phyloP scores from a whole-genome alignment of 345 rosid species.

The Euphorbia tirucalli region DNA sequence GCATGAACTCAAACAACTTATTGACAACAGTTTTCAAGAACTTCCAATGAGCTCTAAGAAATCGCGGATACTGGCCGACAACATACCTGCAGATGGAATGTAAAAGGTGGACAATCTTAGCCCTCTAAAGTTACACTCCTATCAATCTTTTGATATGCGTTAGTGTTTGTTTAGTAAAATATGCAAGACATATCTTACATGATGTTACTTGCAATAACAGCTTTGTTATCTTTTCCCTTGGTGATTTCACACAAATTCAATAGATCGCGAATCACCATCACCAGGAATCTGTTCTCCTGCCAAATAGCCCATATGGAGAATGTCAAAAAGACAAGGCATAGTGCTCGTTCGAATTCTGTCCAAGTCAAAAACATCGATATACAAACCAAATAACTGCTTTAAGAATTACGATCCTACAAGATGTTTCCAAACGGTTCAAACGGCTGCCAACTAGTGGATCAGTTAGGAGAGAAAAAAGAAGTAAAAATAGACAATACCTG shows the following conservation, averaged over 20 bases:
- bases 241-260: constrained; percentile 96
- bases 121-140: background rate
- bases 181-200: constrained; percentile 55
- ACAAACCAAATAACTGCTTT: background rate
- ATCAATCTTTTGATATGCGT: background rate
- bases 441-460: background rate
- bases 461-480: background rate
- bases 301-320: constrained; percentile 12
- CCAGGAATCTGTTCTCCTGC: constrained; percentile 99
- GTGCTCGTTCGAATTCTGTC: background rate
- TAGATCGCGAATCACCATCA: constrained; percentile 96
- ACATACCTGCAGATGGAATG: constrained; percentile 75
- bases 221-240: constrained; percentile 97
- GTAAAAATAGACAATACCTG: constrained; percentile 51
- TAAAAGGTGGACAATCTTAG: background rate
- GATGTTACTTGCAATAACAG: constrained; percentile 97
- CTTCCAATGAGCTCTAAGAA: constrained; percentile 99
- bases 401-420: background rate
- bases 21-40: constrained; percentile 97
- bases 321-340: background rate
- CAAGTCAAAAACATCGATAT: background rate
- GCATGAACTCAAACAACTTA: constrained; percentile 98
- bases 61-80: constrained; percentile 98
- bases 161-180: background rate
- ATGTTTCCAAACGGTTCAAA: background rate